Conservation (phyloP, 257 asterid genomes). For the Solanum habrochaites region DNA sequence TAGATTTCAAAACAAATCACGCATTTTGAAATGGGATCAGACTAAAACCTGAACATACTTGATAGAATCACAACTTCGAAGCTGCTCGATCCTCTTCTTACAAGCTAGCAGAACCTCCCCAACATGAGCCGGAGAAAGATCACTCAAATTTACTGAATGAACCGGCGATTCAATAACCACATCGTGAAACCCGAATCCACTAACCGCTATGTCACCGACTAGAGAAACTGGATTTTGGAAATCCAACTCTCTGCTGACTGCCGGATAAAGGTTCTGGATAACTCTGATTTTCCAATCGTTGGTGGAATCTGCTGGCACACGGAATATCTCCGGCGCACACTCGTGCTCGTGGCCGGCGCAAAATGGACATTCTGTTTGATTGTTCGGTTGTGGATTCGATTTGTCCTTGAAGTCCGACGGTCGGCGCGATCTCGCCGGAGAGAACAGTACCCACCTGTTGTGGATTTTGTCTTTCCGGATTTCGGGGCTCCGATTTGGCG, state of each 20-base stretch:
- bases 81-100: slow-evolving; percentile 59
- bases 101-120: slow-evolving; percentile 68
- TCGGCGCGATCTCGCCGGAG: slow-evolving; percentile 87
- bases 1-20: neutral
- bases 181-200: slow-evolving; percentile 90
- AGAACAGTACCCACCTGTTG: slow-evolving; percentile 81
- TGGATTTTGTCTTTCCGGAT: slow-evolving; percentile 67
- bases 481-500: slow-evolving; percentile 44
- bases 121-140: slow-evolving; percentile 43
- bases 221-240: neutral
- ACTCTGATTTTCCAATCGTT: slow-evolving; percentile 72
- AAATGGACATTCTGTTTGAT: slow-evolving; percentile 55
- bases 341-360: slow-evolving; percentile 84
- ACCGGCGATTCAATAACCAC: slow-evolving; percentile 87
- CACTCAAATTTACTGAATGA: slow-evolving; percentile 57
- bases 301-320: slow-evolving; percentile 49
- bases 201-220: slow-evolving; percentile 22
- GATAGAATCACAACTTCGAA: slow-evolving; percentile 35
- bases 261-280: slow-evolving; percentile 82
- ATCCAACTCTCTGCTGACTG: slow-evolving; percentile 54
- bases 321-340: slow-evolving; percentile 94
- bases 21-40: neutral
- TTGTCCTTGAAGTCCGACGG: slow-evolving; percentile 90
- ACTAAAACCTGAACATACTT: slow-evolving; percentile 64
- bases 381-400: slow-evolving; percentile 12